phyloP scores from a whole-genome alignment of 1,284 basidiomycete species.

The Athelia psychrophila region DNA sequence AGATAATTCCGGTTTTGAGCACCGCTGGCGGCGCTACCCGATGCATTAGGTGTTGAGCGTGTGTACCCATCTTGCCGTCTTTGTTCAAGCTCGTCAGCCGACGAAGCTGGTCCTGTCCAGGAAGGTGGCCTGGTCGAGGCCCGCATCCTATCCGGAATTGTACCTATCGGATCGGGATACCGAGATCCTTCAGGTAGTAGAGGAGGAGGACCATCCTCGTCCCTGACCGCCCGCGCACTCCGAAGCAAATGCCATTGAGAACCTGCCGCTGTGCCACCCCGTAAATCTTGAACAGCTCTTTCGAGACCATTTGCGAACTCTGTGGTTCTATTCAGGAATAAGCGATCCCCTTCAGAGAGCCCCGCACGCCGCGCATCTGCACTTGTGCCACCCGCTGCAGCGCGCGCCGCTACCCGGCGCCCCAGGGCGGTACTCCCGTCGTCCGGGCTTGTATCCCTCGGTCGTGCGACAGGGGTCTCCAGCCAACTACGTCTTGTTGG shows the following conservation, averaged over 20 bases:
- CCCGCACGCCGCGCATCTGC: conserved; percentile 13
- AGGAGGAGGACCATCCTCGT: not conserved
- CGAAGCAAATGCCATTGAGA: not conserved
- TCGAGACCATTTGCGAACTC: conserved; percentile 33
- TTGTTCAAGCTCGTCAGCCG: not conserved
- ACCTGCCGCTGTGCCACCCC: not conserved
- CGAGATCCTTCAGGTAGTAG: too few species aligned
- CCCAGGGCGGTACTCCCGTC: conserved; percentile 47
- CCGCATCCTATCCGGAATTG: too few species aligned
- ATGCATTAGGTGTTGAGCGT: not conserved
- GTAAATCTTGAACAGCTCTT: conserved; percentile 19
- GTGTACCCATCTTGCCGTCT: not conserved
- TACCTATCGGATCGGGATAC: too few species aligned
- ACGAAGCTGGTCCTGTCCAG: not conserved
- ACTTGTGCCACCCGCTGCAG: conserved; percentile 28
- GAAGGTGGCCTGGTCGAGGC: too few species aligned
- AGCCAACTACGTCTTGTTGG: not conserved
- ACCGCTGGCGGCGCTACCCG: not conserved
- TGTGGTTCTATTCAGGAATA: conserved; percentile 23
- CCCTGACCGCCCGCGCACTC: conserved; percentile 10
- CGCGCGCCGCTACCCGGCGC: conserved; percentile 47
- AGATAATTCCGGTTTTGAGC: conserved; percentile 32
- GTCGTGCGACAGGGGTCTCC: not conserved
- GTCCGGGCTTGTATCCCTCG: conserved; percentile 21
- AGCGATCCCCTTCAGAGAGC: conserved; percentile 21